A percentile compares a stretch with the other conserved stretches of the same genome.
Conservation (phyloP, 805 yeast genomes). For the Priceomyces haplophilus region DNA sequence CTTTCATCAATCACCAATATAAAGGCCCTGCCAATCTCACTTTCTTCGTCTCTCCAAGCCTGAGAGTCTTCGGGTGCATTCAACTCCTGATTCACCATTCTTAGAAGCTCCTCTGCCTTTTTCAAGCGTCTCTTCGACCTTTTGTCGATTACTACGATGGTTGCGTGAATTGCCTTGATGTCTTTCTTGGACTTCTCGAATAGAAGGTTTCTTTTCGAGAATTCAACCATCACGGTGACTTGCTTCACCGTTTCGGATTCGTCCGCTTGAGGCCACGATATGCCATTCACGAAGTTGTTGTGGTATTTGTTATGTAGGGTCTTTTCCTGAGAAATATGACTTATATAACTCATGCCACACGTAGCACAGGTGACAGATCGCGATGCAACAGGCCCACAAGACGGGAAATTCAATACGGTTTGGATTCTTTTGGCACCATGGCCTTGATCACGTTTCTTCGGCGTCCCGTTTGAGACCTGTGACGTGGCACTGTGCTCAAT, state of each 20-base stretch:
- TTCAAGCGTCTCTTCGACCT: constrained; percentile 19
- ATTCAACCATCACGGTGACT: constrained; percentile 27
- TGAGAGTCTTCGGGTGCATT: constrained; percentile 47
- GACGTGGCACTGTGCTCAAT: neutral
- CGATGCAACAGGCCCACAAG: constrained; percentile 4
- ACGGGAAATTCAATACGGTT: constrained; percentile 14
- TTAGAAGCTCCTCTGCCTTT: constrained; percentile 35
- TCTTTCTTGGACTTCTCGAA: constrained; percentile 18
- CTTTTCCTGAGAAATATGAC: constrained; percentile 40
- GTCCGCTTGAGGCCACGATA: constrained; percentile 38
- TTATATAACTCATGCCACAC: constrained; percentile 55
- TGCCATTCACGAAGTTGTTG: constrained; percentile 45
- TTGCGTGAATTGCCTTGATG: constrained; percentile 11
- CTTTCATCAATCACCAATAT: constrained; percentile 43
- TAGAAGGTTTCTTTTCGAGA: constrained; percentile 29
- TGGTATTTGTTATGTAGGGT: constrained; percentile 54
- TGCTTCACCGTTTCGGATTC: constrained; percentile 8
- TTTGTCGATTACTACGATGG: constrained; percentile 21
- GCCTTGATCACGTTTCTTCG: neutral
- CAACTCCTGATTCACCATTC: constrained; percentile 56
- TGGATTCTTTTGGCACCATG: constrained; percentile 13
- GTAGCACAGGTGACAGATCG: constrained; percentile 36
- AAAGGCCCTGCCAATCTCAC: constrained; percentile 35
- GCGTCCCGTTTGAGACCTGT: neutral
- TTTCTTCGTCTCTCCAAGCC: constrained; percentile 25